phyloP scores from a whole-genome alignment of 257 asterid genomes.

The Solanum ossicruentum region DNA sequence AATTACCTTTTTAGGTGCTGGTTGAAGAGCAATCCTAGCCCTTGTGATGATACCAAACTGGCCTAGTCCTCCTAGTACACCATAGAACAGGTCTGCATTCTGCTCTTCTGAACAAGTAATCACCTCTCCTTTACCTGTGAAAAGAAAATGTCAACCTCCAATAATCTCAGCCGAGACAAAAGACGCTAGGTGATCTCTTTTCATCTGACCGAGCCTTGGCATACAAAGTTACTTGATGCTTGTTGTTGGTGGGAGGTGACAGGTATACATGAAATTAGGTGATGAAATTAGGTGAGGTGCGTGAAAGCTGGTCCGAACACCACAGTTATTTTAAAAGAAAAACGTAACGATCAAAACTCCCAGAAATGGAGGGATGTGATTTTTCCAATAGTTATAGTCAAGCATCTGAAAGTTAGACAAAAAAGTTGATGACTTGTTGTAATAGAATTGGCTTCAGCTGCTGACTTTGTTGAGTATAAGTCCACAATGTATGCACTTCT shows the following conservation, averaged over 20 bases:
- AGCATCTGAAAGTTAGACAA: background rate
- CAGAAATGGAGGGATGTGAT: background rate
- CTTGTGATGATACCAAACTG: conserved; percentile 83
- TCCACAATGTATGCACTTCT: background rate
- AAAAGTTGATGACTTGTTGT: background rate
- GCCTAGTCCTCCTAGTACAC: conserved; percentile 86
- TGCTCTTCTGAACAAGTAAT: conserved; percentile 58
- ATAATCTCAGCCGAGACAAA: too few species aligned
- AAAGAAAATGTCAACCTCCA: background rate
- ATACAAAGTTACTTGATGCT: too few species aligned
- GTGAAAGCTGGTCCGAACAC: too few species aligned
- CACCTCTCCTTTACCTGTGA: conserved; percentile 71
- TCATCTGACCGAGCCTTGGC: too few species aligned
- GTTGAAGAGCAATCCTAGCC: conserved; percentile 69
- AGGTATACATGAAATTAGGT: too few species aligned
- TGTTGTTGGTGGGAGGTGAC: too few species aligned
- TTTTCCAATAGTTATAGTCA: background rate
- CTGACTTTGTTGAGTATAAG: background rate
- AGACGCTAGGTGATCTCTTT: too few species aligned
- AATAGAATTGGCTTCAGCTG: background rate
- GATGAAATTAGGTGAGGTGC: too few species aligned
- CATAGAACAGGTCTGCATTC: conserved; percentile 65
- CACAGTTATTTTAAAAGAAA: too few species aligned
- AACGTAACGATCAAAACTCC: background rate
- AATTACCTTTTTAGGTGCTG: conserved; percentile 62